Evolutionary conservation across 2,329 filamentous ascomycete species (phyloP).

Genomic region (Phyllosticta citribraziliensis): DNA sequence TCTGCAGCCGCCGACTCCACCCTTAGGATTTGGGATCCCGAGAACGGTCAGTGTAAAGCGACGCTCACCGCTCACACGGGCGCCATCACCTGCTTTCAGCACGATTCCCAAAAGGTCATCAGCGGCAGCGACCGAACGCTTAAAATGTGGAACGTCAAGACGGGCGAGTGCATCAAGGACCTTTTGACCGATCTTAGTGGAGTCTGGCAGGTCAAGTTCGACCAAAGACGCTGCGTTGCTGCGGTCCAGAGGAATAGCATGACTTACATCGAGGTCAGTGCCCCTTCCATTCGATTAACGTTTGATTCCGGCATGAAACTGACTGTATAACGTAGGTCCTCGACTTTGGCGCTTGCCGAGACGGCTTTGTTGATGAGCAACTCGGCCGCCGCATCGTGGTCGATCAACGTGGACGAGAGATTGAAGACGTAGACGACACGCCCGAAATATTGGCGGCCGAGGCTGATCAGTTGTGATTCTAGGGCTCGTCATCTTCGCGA

Average conservation of each 20-base stretch:
- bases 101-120: conserved; percentile 93
- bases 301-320: conserved; percentile 16
- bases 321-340: conserved; percentile 58
- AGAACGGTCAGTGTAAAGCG: conserved; percentile 81
- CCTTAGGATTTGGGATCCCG: conserved; percentile 91
- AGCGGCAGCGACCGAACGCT: conserved; percentile 90
- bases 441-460: background rate
- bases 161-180: conserved; percentile 85
- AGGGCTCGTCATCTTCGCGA: background rate
- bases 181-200: conserved; percentile 85
- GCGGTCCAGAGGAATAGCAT: conserved; percentile 87
- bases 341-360: conserved; percentile 88
- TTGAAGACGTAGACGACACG: conserved; percentile 25
- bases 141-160: conserved; percentile 97
- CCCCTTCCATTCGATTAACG: conserved; percentile 10
- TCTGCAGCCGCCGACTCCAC: conserved; percentile 94
- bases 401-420: conserved; percentile 29
- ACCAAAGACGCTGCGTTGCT: conserved; percentile 87
- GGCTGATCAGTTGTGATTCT: background rate
- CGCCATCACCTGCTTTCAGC: conserved; percentile 97
- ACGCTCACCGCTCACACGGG: conserved; percentile 89
- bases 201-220: conserved; percentile 99
- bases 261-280: conserved; percentile 86
- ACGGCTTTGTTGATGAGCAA: conserved; percentile 68
- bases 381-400: conserved; percentile 66